A percentile compares a stretch with the other conserved stretches of the same genome.
Evolutionary conservation across 768 basidiomycete species (phyloP).

Genomic region (Trametes meyenii): DNA sequence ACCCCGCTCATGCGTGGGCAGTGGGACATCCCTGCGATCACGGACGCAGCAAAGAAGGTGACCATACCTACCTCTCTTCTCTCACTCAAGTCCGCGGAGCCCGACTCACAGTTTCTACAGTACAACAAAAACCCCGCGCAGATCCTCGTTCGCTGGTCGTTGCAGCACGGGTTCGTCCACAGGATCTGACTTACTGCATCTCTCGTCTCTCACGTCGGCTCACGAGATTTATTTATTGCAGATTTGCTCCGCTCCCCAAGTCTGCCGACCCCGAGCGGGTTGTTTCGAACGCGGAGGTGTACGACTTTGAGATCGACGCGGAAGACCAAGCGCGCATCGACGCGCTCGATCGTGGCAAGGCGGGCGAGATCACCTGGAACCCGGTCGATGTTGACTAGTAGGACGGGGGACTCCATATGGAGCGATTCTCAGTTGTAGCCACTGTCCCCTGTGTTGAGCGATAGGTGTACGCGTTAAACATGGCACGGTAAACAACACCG

Average conservation of each 20-base stretch:
- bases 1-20: constrained; percentile 67
- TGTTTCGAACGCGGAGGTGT: constrained; percentile 47
- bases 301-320: constrained; percentile 46
- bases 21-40: constrained; percentile 52
- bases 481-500: too few relatives aligned
- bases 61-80: neutral
- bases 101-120: constrained; percentile 13
- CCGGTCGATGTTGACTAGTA: constrained; percentile 37
- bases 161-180: constrained; percentile 70
- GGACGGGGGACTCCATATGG: too few relatives aligned
- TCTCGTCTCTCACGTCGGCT: neutral
- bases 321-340: constrained; percentile 49
- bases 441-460: too few relatives aligned
- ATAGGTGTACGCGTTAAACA: too few relatives aligned
- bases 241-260: constrained; percentile 53
- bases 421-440: too few relatives aligned
- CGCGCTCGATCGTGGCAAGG: constrained; percentile 45
- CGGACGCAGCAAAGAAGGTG: constrained; percentile 53
- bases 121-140: constrained; percentile 68
- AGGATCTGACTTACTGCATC: neutral
- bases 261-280: constrained; percentile 46
- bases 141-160: constrained; percentile 87
- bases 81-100: neutral
- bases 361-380: constrained; percentile 52
- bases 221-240: constrained; percentile 15